Evolutionary conservation across 2,329 filamentous ascomycete genomes (phyloP).

Genomic region (Xylaria hypoxylon): DNA sequence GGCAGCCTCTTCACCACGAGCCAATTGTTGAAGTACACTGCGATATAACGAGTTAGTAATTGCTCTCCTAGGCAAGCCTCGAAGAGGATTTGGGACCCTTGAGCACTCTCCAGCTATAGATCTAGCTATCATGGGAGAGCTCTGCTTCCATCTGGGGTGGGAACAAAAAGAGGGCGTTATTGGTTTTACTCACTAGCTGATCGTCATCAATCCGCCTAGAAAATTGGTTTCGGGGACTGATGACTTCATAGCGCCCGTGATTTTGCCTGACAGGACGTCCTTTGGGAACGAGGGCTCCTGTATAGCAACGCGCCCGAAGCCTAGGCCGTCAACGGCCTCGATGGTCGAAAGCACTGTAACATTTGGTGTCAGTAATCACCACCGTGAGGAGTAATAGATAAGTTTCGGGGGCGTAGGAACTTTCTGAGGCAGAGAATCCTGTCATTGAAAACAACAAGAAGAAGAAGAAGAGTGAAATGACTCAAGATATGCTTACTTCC

Average conservation of each 20-base stretch:
- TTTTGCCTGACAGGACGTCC: constrained; percentile 59
- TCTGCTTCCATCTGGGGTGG: not conserved
- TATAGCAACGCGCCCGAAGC: constrained; percentile 62
- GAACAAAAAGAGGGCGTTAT: not conserved
- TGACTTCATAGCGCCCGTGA: constrained; percentile 61
- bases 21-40: constrained; percentile 21
- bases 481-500: constrained; percentile 51
- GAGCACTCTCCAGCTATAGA: not conserved
- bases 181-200: constrained; percentile 17
- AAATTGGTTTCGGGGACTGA: constrained; percentile 59
- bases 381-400: not conserved
- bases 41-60: constrained; percentile 6
- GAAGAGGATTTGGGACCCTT: not conserved
- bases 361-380: not conserved
- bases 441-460: not conserved
- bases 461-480: not conserved
- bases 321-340: constrained; percentile 65
- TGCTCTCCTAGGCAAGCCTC: not conserved
- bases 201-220: constrained; percentile 54
- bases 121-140: not conserved
- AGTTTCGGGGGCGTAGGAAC: not conserved
- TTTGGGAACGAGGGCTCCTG: constrained; percentile 60
- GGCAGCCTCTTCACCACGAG: constrained; percentile 24
- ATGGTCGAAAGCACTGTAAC: constrained; percentile 61
- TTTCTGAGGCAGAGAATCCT: not conserved